Conservation (phyloP, 306 rosid genomes). For the Gastrolobium villosum region DNA sequence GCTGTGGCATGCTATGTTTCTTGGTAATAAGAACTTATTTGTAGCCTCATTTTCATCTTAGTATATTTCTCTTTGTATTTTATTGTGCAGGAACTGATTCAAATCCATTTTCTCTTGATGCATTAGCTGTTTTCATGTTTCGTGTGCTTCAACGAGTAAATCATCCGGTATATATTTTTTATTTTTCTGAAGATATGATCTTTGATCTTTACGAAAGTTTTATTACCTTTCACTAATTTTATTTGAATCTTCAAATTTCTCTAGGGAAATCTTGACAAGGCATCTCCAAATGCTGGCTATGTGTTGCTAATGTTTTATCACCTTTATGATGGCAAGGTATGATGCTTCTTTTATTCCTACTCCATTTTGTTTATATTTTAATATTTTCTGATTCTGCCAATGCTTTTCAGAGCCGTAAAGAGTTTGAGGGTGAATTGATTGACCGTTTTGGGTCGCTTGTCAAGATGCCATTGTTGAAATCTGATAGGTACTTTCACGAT, state of each 20-base stretch:
- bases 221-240: conserved; percentile 45
- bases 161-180: conserved; percentile 77
- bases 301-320: conserved; percentile 97
- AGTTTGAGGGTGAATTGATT: conserved; percentile 80
- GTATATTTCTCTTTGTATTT: conserved; percentile 31
- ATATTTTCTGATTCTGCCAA: conserved; percentile 37
- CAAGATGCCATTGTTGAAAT: conserved; percentile 91
- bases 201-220: neutral
- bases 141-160: conserved; percentile 95
- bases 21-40: conserved; percentile 27
- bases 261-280: conserved; percentile 94
- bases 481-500: conserved; percentile 70
- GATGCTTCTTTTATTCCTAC: conserved; percentile 41
- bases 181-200: conserved; percentile 36
- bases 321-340: conserved; percentile 94
- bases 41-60: conserved; percentile 28
- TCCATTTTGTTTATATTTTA: conserved; percentile 25
- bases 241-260: conserved; percentile 41
- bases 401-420: conserved; percentile 73
- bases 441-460: conserved; percentile 92
- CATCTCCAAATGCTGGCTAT: conserved; percentile 93
- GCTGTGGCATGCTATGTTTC: conserved; percentile 28
- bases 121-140: conserved; percentile 82
- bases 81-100: conserved; percentile 84
- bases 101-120: conserved; percentile 91